Conservation (phyloP, 306 rosid genomes). For the Dryas drummondii region DNA sequence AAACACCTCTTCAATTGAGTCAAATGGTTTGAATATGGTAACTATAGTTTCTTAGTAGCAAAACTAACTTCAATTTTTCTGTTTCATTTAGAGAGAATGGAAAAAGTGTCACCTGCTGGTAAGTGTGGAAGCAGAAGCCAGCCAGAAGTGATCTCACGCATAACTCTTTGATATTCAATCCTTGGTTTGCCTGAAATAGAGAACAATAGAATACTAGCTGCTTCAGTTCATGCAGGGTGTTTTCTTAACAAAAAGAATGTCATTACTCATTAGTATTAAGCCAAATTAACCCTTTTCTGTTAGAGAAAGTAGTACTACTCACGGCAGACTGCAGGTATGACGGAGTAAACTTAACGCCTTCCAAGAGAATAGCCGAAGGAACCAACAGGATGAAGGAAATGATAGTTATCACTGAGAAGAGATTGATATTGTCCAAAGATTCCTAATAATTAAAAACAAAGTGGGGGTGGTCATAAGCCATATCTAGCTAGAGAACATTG, state of each 20-base stretch:
- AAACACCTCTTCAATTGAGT: too few species aligned
- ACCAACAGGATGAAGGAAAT: slow-evolving; percentile 63
- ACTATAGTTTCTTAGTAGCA: too few species aligned
- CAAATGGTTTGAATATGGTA: too few species aligned
- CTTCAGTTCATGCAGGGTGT: neutral
- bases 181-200: slow-evolving; percentile 49
- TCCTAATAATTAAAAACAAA: slow-evolving; percentile 43
- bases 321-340: slow-evolving; percentile 65
- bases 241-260: neutral
- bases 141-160: slow-evolving; percentile 56
- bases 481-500: too few species aligned
- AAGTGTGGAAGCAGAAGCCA: slow-evolving; percentile 70
- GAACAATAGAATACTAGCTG: neutral
- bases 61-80: too few species aligned
- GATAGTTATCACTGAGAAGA: slow-evolving; percentile 61
- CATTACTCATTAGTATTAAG: neutral
- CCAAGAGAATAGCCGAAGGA: slow-evolving; percentile 56
- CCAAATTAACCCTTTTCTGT: neutral
- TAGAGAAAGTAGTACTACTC: slow-evolving; percentile 17
- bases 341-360: slow-evolving; percentile 66
- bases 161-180: slow-evolving; percentile 59
- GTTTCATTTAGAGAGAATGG: neutral
- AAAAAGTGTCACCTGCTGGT: slow-evolving; percentile 58
- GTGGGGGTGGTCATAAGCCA: slow-evolving; percentile 3
- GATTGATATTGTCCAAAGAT: slow-evolving; percentile 70